Conservation (phyloP, 164 flowering plant genomes). For the Stephania cephalantha region DNA sequence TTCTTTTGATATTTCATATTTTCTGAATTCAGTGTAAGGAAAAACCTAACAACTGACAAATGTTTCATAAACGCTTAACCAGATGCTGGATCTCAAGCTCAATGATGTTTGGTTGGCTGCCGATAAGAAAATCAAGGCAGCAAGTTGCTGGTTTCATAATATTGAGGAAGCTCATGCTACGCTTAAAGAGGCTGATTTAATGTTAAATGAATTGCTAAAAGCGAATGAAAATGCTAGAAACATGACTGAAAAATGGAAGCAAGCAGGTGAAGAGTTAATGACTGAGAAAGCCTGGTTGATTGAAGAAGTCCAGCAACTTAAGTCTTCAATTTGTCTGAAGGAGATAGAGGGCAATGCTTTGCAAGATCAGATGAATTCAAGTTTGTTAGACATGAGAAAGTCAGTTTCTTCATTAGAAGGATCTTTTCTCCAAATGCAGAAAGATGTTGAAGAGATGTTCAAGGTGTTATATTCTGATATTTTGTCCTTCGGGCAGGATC, state of each 20-base stretch:
- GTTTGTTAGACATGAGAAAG: conserved; percentile 28
- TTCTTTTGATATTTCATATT: background rate
- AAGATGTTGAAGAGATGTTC: conserved; percentile 37
- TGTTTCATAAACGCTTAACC: background rate
- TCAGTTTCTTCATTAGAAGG: conserved; percentile 45
- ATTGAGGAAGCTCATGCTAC: conserved; percentile 61
- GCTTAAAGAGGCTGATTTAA: conserved; percentile 63
- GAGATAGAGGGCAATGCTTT: conserved; percentile 40
- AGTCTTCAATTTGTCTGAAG: conserved; percentile 29
- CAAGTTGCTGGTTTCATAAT: conserved; percentile 39
- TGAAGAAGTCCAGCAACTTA: conserved; percentile 52
- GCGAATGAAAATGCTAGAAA: conserved; percentile 51
- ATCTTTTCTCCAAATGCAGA: conserved; percentile 40
- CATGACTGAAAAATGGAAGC: conserved; percentile 42
- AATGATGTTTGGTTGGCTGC: conserved; percentile 13
- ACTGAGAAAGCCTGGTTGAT: conserved; percentile 44
- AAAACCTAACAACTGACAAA: background rate
- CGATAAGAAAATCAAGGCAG: conserved; percentile 27
- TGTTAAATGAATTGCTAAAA: conserved; percentile 53
- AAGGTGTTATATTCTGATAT: conserved; percentile 31
- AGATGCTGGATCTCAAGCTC: conserved; percentile 17
- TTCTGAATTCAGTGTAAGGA: background rate
- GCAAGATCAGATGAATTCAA: conserved; percentile 26
- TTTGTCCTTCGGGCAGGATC: conserved; percentile 30
- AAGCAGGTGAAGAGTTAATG: conserved; percentile 42